Evolutionary conservation across 345 rosid species (phyloP), one percentile per base, ranked within the genome.

Genomic region (Cochlearia excelsa): DNA sequence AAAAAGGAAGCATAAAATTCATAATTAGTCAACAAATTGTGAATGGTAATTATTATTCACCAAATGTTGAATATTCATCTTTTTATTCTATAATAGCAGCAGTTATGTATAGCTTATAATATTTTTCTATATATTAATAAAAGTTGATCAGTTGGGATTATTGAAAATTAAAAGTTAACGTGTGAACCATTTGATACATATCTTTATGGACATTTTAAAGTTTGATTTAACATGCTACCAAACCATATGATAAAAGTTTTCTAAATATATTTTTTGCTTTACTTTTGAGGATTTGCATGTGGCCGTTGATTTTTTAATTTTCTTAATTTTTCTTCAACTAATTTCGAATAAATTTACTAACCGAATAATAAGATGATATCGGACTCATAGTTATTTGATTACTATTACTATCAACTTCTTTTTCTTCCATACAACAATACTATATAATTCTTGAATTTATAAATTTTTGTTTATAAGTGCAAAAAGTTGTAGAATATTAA

Each of bases 201-300:
- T 44, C 60, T 45, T 60, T 68, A 0, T 37, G 48, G 54, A 50
- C 34, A 59, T 37, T 52, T 37, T 52, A 68, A 68, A 68, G 72
- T 30, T 68, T 68, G 56, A 68, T 59, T 60, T 60, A 60, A 53
- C 67, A 60, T 68, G 61, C 46, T 45, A 68, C 72, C 66, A 51
- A 67, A 68, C 66, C 66, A 59, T 52, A 60, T 60, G 34, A 46
- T 68, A 58, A 50, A 68, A 68, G 50, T 53, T 52, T 68, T 46
- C 60, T 52, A 7, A 41, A 44, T 45, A 34, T 37, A 44, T 16
- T 44, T 29, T 57, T 4, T 67, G 11, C 71, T 49, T 67, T 57
- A 51, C 65, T 67, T 67, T 57, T 34, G 44, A 49, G 31, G 51
- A 50, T 49, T 66, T 57, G 59, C 65, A 67, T 67, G 59, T 67